Conservation (phyloP, 306 rosid genomes). For the Hippophae gyantsensis region DNA sequence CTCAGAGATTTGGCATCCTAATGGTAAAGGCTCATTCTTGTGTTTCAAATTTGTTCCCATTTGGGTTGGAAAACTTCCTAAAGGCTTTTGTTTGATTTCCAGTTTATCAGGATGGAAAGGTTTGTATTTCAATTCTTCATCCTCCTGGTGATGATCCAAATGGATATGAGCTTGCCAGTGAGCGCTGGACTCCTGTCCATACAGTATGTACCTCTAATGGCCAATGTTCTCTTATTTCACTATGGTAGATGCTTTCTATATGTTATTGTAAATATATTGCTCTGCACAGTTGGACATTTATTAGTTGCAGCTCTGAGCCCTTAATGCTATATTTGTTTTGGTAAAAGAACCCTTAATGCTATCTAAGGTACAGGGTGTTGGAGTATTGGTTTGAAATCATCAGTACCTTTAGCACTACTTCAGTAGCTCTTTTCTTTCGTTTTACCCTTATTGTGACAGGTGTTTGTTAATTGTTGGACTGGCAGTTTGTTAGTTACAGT, state of each 20-base stretch:
- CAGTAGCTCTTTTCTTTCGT: too few species aligned
- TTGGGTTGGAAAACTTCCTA: not conserved
- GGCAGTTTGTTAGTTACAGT: not conserved
- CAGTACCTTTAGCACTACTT: not conserved
- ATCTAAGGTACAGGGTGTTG: not conserved
- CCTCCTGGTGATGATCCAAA: constrained; percentile 55
- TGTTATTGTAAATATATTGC: too few species aligned
- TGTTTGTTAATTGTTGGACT: not conserved
- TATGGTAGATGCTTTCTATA: too few species aligned
- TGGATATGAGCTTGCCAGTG: constrained; percentile 48
- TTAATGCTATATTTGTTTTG: too few species aligned
- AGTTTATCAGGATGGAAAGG: constrained; percentile 44
- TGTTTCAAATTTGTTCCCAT: constrained; percentile 1
- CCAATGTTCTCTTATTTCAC: not conserved
- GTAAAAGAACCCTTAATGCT: too few species aligned
- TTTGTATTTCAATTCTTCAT: constrained; percentile 52
- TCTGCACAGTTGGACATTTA: too few species aligned
- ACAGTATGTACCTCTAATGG: constrained; percentile 26
- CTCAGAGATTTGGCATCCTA: constrained; percentile 47
- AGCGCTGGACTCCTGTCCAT: constrained; percentile 51
- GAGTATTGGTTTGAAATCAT: not conserved
- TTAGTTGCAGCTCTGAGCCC: too few species aligned
- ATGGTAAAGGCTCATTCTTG: constrained; percentile 25
- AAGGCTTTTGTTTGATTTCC: not conserved
- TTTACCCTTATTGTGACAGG: too few species aligned